Conservation (phyloP, 2,329 filamentous ascomycete genomes). For the Aspergillus persii region DNA sequence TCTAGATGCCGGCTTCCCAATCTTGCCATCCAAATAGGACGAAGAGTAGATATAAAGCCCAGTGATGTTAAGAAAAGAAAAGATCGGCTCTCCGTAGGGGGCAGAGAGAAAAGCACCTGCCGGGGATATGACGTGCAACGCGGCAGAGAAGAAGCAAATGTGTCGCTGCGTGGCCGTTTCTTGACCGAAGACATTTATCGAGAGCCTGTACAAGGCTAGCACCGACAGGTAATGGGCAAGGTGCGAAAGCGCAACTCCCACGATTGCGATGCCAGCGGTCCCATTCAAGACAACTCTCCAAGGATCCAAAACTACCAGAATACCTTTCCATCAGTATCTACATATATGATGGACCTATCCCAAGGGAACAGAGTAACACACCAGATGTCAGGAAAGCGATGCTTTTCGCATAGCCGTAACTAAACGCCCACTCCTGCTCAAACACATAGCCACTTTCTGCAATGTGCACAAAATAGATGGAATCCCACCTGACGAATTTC, state of each 20-base stretch:
- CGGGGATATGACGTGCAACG: slow-evolving; percentile 79
- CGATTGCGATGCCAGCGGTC: slow-evolving; percentile 35
- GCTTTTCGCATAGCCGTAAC: slow-evolving; percentile 52
- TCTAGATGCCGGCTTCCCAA: slow-evolving; percentile 25
- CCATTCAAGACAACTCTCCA: slow-evolving; percentile 19
- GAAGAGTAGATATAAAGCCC: slow-evolving; percentile 70
- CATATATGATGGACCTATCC: background rate
- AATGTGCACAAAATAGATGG: slow-evolving; percentile 58
- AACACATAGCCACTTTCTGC: slow-evolving; percentile 55
- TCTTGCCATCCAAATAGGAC: slow-evolving; percentile 32
- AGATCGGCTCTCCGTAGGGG: slow-evolving; percentile 78
- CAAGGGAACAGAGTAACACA: slow-evolving; percentile 17
- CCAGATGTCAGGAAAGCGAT: slow-evolving; percentile 39
- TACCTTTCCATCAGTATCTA: slow-evolving; percentile 10
- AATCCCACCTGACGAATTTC: slow-evolving; percentile 61
- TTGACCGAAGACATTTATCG: slow-evolving; percentile 53
- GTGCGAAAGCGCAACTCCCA: slow-evolving; percentile 68
- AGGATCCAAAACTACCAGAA: slow-evolving; percentile 21
- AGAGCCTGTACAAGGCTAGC: slow-evolving; percentile 67
- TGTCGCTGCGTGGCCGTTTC: slow-evolving; percentile 28
- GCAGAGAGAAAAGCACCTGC: slow-evolving; percentile 87
- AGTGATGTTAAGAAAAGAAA: slow-evolving; percentile 71
- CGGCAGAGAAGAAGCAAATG: slow-evolving; percentile 60
- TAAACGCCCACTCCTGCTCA: slow-evolving; percentile 68
- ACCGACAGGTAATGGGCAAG: slow-evolving; percentile 74